Percentiles rank a stretch among this genome's conserved stretches.
These are phyloP conservation scores for Rhododendron simsii DNA, from an alignment of 148 eudicot genomes.

Conservation along the genomic window DNA sequence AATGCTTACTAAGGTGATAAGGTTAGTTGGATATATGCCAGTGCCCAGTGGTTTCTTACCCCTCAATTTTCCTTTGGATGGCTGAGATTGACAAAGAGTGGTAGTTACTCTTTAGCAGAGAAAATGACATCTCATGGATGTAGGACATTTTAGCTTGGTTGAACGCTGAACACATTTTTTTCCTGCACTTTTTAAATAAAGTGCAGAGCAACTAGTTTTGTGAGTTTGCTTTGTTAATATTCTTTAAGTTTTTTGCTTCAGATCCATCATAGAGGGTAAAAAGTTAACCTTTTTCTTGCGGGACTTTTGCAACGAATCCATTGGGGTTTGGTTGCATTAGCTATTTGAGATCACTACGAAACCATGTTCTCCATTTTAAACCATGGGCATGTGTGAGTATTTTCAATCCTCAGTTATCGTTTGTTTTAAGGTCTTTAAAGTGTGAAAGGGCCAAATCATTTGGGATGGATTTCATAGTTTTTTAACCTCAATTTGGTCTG, in stretches of 20 bases:
- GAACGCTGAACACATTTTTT: neutral
- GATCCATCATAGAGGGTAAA: neutral
- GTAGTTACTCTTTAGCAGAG: neutral
- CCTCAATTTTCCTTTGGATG: neutral
- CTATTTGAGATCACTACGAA: neutral
- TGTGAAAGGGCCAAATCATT: neutral
- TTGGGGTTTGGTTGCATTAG: conserved; percentile 1
- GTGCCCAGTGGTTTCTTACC: neutral
- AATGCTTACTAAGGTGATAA: neutral
- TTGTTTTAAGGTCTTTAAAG: neutral
- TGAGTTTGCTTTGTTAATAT: neutral
- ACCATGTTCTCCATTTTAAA: neutral
- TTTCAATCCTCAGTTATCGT: neutral
- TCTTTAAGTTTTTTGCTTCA: neutral
- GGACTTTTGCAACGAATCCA: neutral
- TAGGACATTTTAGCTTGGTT: neutral
- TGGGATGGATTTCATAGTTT: neutral
- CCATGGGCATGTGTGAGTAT: neutral
- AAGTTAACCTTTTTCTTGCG: neutral
- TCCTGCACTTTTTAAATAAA: neutral
- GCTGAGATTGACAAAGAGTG: neutral
- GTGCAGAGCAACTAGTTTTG: neutral
- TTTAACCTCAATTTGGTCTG: neutral
- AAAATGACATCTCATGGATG: neutral
- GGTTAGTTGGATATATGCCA: neutral